A percentile compares a stretch with the other conserved stretches of the same genome.
These are phyloP conservation scores for Wickerhamiella kurtzmanii DNA, from an alignment of 805 yeast species.

Conservation along the genomic window DNA sequence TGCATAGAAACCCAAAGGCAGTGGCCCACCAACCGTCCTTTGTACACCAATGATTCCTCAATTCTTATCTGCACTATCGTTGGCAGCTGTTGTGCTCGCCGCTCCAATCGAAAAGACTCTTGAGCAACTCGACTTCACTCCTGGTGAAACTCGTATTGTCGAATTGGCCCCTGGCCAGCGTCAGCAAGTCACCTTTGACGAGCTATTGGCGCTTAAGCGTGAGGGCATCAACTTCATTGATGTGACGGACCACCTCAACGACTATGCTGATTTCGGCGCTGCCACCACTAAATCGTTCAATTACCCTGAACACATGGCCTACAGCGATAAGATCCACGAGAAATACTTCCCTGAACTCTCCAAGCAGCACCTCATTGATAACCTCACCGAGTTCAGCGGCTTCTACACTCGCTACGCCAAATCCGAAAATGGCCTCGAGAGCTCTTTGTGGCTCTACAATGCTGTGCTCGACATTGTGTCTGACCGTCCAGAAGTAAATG, in stretches of 20 bases:
- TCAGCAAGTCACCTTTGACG: slow-evolving; percentile 28
- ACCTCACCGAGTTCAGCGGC: slow-evolving; percentile 48
- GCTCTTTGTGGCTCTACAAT: slow-evolving; percentile 55
- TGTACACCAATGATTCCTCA: neutral
- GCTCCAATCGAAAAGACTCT: neutral
- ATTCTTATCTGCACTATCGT: neutral
- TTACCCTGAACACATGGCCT: neutral
- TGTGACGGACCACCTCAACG: slow-evolving; percentile 35
- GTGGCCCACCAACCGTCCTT: too few relatives aligned
- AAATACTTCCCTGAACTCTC: slow-evolving; percentile 30
- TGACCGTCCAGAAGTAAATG: slow-evolving; percentile 27
- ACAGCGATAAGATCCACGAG: slow-evolving; percentile 9
- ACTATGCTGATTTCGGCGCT: slow-evolving; percentile 14
- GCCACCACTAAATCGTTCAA: neutral
- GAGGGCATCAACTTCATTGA: slow-evolving; percentile 48
- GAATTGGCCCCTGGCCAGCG: slow-evolving; percentile 16
- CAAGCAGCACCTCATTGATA: slow-evolving; percentile 34
- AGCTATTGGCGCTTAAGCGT: slow-evolving; percentile 32
- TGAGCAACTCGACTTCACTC: neutral
- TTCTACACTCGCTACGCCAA: slow-evolving; percentile 68
- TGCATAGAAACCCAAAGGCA: too few relatives aligned
- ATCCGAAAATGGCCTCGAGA: slow-evolving; percentile 48
- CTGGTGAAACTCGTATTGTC: slow-evolving; percentile 8
- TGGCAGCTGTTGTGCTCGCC: neutral
- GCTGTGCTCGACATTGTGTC: slow-evolving; percentile 28